Conservation (phyloP, 2,329 filamentous ascomycete genomes). For the Colletotrichum limetticola region DNA sequence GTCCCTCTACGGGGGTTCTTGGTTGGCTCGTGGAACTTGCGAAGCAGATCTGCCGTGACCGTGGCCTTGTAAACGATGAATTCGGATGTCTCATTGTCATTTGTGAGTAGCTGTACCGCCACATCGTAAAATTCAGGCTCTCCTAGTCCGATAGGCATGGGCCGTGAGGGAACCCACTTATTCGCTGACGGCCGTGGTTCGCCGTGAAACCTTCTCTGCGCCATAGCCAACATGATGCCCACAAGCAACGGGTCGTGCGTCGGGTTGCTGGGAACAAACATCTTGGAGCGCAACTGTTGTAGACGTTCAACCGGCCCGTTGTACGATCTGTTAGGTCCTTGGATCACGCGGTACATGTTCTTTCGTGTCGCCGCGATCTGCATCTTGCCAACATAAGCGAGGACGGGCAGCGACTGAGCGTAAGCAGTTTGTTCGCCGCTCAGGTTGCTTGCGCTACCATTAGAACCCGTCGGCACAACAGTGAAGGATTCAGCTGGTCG, state of each 20-base stretch:
- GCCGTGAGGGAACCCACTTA: constrained; percentile 24
- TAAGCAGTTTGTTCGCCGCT: constrained; percentile 8
- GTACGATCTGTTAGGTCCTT: constrained; percentile 49
- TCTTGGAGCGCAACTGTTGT: constrained; percentile 58
- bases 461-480: constrained; percentile 24
- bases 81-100: constrained; percentile 58
- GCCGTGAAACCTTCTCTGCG: constrained; percentile 64
- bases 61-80: constrained; percentile 65
- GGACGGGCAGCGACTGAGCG: constrained; percentile 45
- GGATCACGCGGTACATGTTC: constrained; percentile 58
- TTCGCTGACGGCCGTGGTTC: constrained; percentile 25
- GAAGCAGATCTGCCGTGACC: constrained; percentile 59
- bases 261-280: constrained; percentile 56
- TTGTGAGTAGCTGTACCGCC: constrained; percentile 61
- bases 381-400: constrained; percentile 60
- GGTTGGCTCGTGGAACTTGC: constrained; percentile 61
- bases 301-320: constrained; percentile 62
- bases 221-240: constrained; percentile 65
- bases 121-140: constrained; percentile 56
- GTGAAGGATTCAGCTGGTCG: constrained; percentile 44
- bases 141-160: constrained; percentile 9
- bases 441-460: not conserved
- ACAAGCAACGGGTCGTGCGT: constrained; percentile 65
- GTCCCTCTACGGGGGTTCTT: constrained; percentile 44
- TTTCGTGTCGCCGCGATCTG: constrained; percentile 58